Percentiles rank a stretch among this genome's conserved stretches.
Conservation (phyloP, 805 yeast species). For the Zygoascus bituminiphila region DNA sequence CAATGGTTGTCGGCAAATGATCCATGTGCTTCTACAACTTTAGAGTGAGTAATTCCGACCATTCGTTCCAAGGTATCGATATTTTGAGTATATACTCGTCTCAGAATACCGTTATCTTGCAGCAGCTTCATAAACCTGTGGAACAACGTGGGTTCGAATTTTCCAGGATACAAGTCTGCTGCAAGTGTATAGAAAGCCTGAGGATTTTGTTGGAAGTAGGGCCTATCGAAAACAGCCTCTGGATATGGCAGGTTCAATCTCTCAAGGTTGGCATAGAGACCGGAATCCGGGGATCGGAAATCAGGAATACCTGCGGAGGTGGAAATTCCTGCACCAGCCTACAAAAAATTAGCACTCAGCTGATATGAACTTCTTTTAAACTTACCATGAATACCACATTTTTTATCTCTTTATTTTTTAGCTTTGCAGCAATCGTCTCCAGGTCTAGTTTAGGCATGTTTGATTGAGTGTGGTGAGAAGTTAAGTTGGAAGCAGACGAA, state of each 20-base stretch:
- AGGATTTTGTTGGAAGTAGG: slow-evolving; percentile 66
- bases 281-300: slow-evolving; percentile 81
- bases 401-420: slow-evolving; percentile 15
- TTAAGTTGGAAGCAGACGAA: too few relatives aligned
- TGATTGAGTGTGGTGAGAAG: too few relatives aligned
- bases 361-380: background rate
- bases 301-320: slow-evolving; percentile 95
- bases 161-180: slow-evolving; percentile 80
- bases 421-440: slow-evolving; percentile 16
- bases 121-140: slow-evolving; percentile 65
- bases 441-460: slow-evolving; percentile 3
- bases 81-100: slow-evolving; percentile 82
- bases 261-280: slow-evolving; percentile 64
- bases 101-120: slow-evolving; percentile 52
- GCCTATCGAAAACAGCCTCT: slow-evolving; percentile 92
- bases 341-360: background rate
- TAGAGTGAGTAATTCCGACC: slow-evolving; percentile 62
- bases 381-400: slow-evolving; percentile 29
- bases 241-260: slow-evolving; percentile 77
- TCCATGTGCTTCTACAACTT: slow-evolving; percentile 88
- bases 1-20: slow-evolving; percentile 83
- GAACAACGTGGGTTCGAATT: slow-evolving; percentile 72
- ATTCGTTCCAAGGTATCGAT: slow-evolving; percentile 85
- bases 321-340: slow-evolving; percentile 89
- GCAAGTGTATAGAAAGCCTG: slow-evolving; percentile 80